These are phyloP conservation scores for Cokeromyces recurvatus DNA, from an alignment of 371 early-diverging fungal genomes.

Conservation along the genomic window DNA sequence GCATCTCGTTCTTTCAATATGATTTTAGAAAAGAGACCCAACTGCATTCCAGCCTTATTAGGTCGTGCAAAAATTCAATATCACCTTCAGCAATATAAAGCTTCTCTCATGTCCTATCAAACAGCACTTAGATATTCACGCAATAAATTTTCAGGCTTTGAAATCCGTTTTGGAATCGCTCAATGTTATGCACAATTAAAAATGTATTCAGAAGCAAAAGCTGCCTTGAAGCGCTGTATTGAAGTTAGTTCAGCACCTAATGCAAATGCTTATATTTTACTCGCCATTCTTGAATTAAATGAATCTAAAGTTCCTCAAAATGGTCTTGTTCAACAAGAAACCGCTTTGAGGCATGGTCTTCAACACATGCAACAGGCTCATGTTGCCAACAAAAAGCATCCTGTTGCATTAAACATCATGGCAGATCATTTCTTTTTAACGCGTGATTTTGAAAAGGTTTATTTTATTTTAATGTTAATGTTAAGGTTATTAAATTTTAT, in stretches of 20 bases:
- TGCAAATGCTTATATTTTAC: constrained; percentile 60
- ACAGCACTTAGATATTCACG: constrained; percentile 52
- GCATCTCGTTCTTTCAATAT: constrained; percentile 66
- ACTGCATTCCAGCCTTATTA: constrained; percentile 73
- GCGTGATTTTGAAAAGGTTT: constrained; percentile 44
- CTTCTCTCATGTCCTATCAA: constrained; percentile 72
- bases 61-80: constrained; percentile 70
- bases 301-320: constrained; percentile 42
- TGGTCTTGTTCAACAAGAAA: constrained; percentile 32
- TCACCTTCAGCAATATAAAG: constrained; percentile 49
- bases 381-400: constrained; percentile 39
- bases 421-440: constrained; percentile 56
- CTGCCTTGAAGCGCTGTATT: constrained; percentile 69
- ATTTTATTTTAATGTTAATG: too few relatives aligned
- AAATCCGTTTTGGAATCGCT: constrained; percentile 85
- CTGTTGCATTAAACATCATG: constrained; percentile 50
- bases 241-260: constrained; percentile 45
- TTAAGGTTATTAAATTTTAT: background rate
- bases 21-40: constrained; percentile 56
- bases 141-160: constrained; percentile 46
- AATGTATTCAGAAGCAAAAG: constrained; percentile 61
- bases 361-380: constrained; percentile 51
- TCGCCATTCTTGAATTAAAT: constrained; percentile 80
- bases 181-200: constrained; percentile 78
- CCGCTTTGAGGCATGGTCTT: constrained; percentile 36